Evolutionary conservation across 2,329 filamentous ascomycete genomes (phyloP).

Genomic region (Fusarium udum): DNA sequence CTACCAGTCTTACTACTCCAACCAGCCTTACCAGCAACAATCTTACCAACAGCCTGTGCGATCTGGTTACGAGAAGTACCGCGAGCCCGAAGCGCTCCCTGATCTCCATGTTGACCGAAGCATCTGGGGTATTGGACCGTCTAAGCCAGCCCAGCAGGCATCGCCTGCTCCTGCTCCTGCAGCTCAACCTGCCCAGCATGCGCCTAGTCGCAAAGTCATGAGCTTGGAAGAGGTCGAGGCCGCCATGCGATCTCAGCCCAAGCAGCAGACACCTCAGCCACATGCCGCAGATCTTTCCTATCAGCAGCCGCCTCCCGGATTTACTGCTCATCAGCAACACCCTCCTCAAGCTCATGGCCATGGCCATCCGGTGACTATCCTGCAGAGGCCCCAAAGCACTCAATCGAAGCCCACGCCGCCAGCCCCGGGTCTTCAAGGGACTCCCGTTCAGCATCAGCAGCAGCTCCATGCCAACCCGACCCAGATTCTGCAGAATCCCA

Average conservation of each 20-base stretch:
- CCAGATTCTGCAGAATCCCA: conserved; percentile 84
- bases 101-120: conserved; percentile 93
- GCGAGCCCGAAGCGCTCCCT: conserved; percentile 82
- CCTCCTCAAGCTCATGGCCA: conserved; percentile 50
- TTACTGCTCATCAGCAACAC: conserved; percentile 43
- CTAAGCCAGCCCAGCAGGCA: conserved; percentile 52
- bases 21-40: conserved; percentile 36
- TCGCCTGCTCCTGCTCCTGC: conserved; percentile 44
- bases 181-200: conserved; percentile 34
- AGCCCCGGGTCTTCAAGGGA: conserved; percentile 43
- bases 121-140: conserved; percentile 83
- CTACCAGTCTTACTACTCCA: conserved; percentile 43
- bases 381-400: conserved; percentile 62
- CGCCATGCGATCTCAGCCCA: conserved; percentile 79
- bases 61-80: conserved; percentile 92
- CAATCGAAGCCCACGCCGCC: conserved; percentile 54
- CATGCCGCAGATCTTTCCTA: conserved; percentile 43
- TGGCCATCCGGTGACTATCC: conserved; percentile 62
- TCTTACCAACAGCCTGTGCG: conserved; percentile 67
- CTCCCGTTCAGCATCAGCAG: conserved; percentile 49
- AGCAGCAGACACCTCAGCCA: conserved; percentile 56
- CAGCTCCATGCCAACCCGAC: conserved; percentile 65
- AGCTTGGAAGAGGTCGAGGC: conserved; percentile 97
- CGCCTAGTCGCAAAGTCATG: conserved; percentile 78
- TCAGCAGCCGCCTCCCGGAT: conserved; percentile 41